Evolutionary conservation across 345 rosid species (phyloP).

Genomic region (Rhizophora mangle): DNA sequence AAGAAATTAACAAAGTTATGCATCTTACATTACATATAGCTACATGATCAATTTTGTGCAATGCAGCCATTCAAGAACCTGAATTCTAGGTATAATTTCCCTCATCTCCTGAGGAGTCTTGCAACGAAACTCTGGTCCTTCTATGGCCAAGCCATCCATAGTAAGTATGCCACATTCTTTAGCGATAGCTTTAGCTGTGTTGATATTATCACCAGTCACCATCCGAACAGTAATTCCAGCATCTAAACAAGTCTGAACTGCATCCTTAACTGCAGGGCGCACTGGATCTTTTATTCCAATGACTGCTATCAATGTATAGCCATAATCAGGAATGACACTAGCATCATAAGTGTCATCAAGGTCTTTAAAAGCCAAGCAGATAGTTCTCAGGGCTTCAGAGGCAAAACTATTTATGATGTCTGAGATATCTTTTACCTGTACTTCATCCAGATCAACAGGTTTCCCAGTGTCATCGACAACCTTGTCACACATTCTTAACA

Average conservation of each 20-base stretch:
- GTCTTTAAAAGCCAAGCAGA: slow-evolving; percentile 79
- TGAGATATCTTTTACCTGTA: slow-evolving; percentile 35
- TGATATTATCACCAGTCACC: slow-evolving; percentile 96
- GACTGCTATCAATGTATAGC: slow-evolving; percentile 58
- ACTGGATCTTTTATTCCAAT: slow-evolving; percentile 96
- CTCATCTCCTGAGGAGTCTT: slow-evolving; percentile 26
- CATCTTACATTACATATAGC: slow-evolving; percentile 6
- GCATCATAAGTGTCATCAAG: slow-evolving; percentile 39
- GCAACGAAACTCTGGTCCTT: slow-evolving; percentile 22
- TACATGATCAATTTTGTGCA: not conserved
- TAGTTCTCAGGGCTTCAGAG: slow-evolving; percentile 78
- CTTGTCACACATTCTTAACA: slow-evolving; percentile 77
- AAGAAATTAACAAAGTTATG: slow-evolving; percentile 21
- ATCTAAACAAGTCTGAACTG: slow-evolving; percentile 74
- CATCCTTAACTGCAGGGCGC: slow-evolving; percentile 89
- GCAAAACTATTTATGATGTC: slow-evolving; percentile 69
- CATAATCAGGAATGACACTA: slow-evolving; percentile 51
- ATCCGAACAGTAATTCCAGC: slow-evolving; percentile 96
- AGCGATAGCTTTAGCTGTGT: slow-evolving; percentile 96
- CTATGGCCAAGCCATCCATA: slow-evolving; percentile 60
- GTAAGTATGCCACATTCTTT: slow-evolving; percentile 95
- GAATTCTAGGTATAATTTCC: slow-evolving; percentile 62
- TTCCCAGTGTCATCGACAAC: slow-evolving; percentile 56
- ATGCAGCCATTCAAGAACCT: slow-evolving; percentile 42
- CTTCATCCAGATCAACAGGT: slow-evolving; percentile 50